Conservation (phyloP, 495 filamentous ascomycete species). For the Penicillium antarcticum region DNA sequence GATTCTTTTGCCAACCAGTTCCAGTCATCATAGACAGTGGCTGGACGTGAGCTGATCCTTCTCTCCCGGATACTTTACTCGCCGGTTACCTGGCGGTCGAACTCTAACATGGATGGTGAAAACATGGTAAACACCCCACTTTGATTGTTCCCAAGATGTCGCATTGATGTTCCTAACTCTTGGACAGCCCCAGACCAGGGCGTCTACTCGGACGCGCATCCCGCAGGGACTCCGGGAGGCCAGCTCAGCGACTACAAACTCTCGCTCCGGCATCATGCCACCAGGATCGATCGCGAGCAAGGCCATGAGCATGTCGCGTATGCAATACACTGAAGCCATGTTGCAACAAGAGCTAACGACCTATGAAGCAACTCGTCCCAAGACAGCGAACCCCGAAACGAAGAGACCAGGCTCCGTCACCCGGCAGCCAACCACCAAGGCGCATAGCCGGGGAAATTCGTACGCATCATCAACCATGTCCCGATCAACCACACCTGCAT, state of each 20-base stretch:
- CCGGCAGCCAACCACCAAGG: conserved; percentile 29
- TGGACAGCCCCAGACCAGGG: conserved; percentile 24
- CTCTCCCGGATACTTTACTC: conserved; percentile 26
- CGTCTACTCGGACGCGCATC: conserved; percentile 33
- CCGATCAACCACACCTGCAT: conserved; percentile 41
- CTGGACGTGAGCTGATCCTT: conserved; percentile 23
- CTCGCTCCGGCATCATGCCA: conserved; percentile 52
- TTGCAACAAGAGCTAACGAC: conserved; percentile 29
- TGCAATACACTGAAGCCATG: conserved; percentile 1
- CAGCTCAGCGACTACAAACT: conserved; percentile 65
- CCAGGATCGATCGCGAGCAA: conserved; percentile 47
- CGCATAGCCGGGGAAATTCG: conserved; percentile 39
- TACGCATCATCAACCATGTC: conserved; percentile 43
- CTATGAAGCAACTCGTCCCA: conserved; percentile 57
- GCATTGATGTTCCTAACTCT: not conserved
- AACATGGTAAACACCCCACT: conserved; percentile 28
- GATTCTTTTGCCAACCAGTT: not conserved
- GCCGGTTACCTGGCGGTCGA: conserved; percentile 25
- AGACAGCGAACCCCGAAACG: conserved; percentile 45
- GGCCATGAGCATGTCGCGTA: conserved; percentile 31
- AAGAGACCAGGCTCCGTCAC: conserved; percentile 34
- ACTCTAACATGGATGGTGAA: conserved; percentile 35
- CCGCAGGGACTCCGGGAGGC: conserved; percentile 50
- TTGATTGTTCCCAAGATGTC: not conserved
- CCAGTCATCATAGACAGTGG: conserved; percentile 16